phyloP scores from a whole-genome alignment of 2,329 filamentous ascomycete species.

The Thelonectria blattea region DNA sequence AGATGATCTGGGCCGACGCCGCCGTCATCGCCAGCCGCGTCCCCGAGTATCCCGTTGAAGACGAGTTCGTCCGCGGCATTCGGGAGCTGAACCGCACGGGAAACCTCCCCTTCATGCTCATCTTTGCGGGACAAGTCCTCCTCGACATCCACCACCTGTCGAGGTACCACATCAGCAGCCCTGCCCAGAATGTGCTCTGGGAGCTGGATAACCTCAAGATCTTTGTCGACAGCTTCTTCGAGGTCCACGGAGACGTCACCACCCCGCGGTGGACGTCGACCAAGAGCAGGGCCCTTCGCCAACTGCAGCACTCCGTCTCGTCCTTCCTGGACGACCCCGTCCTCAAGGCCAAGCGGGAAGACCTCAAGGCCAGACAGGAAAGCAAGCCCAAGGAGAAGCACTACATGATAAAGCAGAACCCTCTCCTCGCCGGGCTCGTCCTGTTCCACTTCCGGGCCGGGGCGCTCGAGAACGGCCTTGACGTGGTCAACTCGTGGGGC shows the following conservation, averaged over 20 bases:
- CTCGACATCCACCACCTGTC: conserved; percentile 49
- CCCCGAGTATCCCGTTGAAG: conserved; percentile 40
- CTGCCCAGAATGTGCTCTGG: conserved; percentile 27
- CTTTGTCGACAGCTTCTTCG: conserved; percentile 3
- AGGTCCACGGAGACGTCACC: neutral
- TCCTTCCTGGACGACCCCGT: conserved; percentile 28
- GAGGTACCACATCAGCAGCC: conserved; percentile 17
- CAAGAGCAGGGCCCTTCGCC: neutral
- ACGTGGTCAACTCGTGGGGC: conserved; percentile 46
- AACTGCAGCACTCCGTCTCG: conserved; percentile 24
- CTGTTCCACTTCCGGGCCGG: conserved; percentile 44
- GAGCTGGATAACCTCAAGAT: neutral
- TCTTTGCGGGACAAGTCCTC: conserved; percentile 50
- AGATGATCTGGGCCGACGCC: conserved; percentile 44
- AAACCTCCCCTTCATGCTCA: conserved; percentile 43
- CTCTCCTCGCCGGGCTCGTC: conserved; percentile 47
- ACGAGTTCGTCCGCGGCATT: conserved; percentile 42
- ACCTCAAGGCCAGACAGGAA: neutral
- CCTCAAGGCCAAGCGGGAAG: neutral
- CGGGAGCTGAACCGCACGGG: conserved; percentile 39
- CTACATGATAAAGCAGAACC: conserved; percentile 44
- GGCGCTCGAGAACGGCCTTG: conserved; percentile 42
- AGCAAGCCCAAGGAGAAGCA: conserved; percentile 25
- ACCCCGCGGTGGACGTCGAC: neutral
- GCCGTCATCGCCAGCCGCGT: conserved; percentile 29